phyloP scores from a whole-genome alignment of 2,329 filamentous ascomycete genomes.

The Cladobotryum protrusum region DNA sequence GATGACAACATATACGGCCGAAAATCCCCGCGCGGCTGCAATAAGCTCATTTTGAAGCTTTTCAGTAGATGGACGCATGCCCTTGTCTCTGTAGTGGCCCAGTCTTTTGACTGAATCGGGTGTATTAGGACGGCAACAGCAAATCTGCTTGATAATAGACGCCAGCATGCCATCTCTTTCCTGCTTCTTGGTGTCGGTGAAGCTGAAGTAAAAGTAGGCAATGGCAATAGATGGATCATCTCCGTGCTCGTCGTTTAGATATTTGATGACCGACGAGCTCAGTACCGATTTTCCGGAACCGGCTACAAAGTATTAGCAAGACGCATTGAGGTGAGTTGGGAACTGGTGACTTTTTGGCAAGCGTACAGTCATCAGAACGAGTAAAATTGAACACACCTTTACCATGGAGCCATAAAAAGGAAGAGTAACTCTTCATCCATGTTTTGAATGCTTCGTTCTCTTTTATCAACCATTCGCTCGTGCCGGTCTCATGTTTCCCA shows the following conservation, averaged over 20 bases:
- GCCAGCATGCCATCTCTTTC: constrained; percentile 4
- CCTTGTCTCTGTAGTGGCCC: not conserved
- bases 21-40: not conserved
- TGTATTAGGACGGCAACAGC: not conserved
- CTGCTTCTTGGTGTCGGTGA: constrained; percentile 5
- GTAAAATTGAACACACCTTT: constrained; percentile 4
- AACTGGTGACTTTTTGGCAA: too few species aligned
- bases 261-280: constrained; percentile 2
- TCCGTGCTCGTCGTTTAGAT: not conserved
- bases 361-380: not conserved
- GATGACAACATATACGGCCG: constrained; percentile 1
- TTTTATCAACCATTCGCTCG: not conserved
- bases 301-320: not conserved
- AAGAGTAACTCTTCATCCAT: constrained; percentile 2
- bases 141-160: constrained; percentile 9
- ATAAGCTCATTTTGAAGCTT: not conserved
- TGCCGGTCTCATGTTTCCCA: not conserved
- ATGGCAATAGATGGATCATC: not conserved
- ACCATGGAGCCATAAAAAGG: constrained; percentile 11
- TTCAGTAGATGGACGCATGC: not conserved
- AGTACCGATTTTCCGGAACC: constrained; percentile 5
- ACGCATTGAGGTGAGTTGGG: too few species aligned
- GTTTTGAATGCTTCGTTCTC: not conserved
- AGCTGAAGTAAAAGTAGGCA: constrained; percentile 9
- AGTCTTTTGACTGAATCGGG: constrained; percentile 4